phyloP scores from a whole-genome alignment of 169 alveolate genomes.

The Plasmodium relictum region DNA sequence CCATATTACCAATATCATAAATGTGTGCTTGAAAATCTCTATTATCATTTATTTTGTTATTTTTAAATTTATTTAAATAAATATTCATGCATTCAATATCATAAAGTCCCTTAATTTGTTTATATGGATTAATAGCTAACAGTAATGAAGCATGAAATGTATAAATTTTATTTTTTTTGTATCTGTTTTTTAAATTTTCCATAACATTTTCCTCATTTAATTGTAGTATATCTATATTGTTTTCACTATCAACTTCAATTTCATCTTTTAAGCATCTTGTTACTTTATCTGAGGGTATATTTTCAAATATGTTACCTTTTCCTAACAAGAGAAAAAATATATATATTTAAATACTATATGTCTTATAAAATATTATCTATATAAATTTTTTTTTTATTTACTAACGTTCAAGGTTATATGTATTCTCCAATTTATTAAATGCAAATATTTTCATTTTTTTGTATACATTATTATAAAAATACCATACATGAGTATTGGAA shows the following conservation, averaged over 20 bases:
- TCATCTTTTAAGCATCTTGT: constrained; percentile 31
- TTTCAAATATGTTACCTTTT: constrained; percentile 49
- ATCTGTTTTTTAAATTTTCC: constrained; percentile 74
- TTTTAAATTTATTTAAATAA: constrained; percentile 75
- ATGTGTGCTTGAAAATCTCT: constrained; percentile 78
- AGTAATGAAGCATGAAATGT: constrained; percentile 89
- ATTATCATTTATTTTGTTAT: constrained; percentile 20
- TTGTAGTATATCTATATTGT: constrained; percentile 43
- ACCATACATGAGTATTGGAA: constrained; percentile 61
- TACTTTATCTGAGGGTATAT: constrained; percentile 37
- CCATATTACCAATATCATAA: constrained; percentile 79
- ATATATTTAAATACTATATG: neutral
- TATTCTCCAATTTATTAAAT: constrained; percentile 18
- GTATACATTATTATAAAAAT: constrained; percentile 43
- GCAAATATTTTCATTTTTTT: constrained; percentile 57
- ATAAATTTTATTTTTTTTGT: constrained; percentile 77
- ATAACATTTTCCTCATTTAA: constrained; percentile 52
- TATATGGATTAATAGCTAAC: constrained; percentile 89
- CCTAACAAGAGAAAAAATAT: constrained; percentile 21
- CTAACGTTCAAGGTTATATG: constrained; percentile 57
- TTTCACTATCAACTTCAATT: constrained; percentile 42
- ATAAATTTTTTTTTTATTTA: neutral
- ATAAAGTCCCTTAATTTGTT: constrained; percentile 83
- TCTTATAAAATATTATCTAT: neutral
- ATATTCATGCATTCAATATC: constrained; percentile 78